phyloP scores from a whole-genome alignment of 176 grass and related monocot species.

The Carex kokanica region DNA sequence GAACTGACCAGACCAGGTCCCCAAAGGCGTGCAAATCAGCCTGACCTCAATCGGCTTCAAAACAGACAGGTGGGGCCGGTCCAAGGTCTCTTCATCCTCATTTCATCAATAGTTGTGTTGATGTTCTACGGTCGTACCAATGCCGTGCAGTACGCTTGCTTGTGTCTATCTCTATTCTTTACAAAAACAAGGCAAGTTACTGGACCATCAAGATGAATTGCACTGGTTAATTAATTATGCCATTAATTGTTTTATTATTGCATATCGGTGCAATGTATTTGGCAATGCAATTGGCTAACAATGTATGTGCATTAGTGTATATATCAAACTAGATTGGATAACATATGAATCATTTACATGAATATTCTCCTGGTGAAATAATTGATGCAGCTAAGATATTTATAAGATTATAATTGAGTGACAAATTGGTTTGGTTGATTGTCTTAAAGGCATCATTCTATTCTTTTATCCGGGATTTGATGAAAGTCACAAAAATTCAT shows the following conservation, averaged over 20 bases:
- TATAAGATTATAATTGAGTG: background rate
- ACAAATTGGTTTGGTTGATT: background rate
- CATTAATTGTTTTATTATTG: background rate
- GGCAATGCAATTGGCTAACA: background rate
- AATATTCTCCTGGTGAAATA: background rate
- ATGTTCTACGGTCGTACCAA: conserved; percentile 3
- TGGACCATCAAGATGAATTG: background rate
- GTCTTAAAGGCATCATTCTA: background rate
- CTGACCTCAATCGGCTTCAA: background rate
- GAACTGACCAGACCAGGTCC: background rate
- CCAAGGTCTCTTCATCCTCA: conserved; percentile 11
- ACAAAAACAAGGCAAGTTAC: background rate
- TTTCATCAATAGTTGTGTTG: conserved; percentile 14
- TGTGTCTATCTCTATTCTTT: conserved; percentile 3
- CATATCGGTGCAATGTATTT: background rate
- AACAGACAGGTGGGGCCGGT: background rate
- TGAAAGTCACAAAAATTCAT: background rate
- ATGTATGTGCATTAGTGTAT: background rate
- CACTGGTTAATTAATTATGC: background rate
- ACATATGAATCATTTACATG: background rate
- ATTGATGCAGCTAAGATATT: background rate
- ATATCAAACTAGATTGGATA: background rate
- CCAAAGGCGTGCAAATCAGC: background rate
- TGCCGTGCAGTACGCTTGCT: conserved; percentile 8
- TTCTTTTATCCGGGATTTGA: background rate